These are phyloP conservation scores for Coelastrella sp. DNA, from an alignment of 139 green algal species.

Conservation along the genomic window DNA sequence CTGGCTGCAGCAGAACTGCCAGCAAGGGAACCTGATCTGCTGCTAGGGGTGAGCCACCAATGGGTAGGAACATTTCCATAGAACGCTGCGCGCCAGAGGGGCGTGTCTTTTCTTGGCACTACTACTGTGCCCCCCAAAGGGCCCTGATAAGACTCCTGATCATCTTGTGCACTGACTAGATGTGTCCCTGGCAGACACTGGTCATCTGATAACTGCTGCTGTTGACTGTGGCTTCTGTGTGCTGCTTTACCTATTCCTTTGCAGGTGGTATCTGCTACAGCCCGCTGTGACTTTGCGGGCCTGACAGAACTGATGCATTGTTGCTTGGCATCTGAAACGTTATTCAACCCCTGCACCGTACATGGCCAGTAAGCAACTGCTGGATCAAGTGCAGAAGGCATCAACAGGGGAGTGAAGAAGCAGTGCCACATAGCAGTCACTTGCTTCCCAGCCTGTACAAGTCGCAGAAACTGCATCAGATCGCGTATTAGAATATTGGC, in stretches of 20 bases:
- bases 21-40: background rate
- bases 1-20: background rate
- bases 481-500: too few relatives aligned
- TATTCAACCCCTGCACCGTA: too few relatives aligned
- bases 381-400: too few relatives aligned
- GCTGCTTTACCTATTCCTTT: slow-evolving; percentile 3
- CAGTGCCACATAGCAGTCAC: too few relatives aligned
- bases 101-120: background rate
- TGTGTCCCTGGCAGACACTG: background rate
- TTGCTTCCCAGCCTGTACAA: too few relatives aligned
- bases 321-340: too few relatives aligned
- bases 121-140: background rate
- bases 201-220: background rate
- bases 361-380: too few relatives aligned
- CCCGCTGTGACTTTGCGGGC: too few relatives aligned
- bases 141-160: background rate
- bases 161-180: background rate
- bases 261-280: background rate
- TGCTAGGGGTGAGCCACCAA: slow-evolving; percentile 22
- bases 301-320: too few relatives aligned
- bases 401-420: too few relatives aligned
- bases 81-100: background rate
- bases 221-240: slow-evolving; percentile 9
- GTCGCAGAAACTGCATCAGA: too few relatives aligned
- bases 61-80: slow-evolving; percentile 30